phyloP scores from a whole-genome alignment of 371 early-diverging fungal genomes.

The Blakeslea trispora region DNA sequence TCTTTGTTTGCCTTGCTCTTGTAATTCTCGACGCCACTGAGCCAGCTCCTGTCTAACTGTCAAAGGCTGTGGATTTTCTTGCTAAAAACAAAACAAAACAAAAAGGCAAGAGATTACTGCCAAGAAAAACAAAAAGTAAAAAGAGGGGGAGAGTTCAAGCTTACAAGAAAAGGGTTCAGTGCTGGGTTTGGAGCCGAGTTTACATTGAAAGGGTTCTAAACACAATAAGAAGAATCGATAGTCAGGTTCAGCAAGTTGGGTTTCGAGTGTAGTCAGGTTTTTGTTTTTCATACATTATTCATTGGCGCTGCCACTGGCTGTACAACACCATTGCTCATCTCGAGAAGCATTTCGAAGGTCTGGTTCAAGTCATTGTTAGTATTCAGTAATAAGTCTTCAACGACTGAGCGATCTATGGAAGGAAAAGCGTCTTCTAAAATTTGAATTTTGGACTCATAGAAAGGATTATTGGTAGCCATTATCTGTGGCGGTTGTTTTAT shows the following conservation, averaged over 20 bases:
- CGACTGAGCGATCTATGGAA: constrained; percentile 4
- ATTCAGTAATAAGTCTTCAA: constrained; percentile 13
- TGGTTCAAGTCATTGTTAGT: constrained; percentile 16
- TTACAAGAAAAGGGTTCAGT: constrained; percentile 6
- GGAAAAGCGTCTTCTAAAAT: constrained; percentile 28
- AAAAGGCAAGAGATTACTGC: not conserved
- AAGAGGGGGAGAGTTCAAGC: no score
- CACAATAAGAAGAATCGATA: no score
- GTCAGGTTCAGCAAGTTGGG: no score
- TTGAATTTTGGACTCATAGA: constrained; percentile 5
- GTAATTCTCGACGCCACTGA: constrained; percentile 29
- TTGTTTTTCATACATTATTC: not conserved
- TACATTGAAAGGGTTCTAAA: not conserved
- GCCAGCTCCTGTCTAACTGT: constrained; percentile 27
- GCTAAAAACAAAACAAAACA: not conserved
- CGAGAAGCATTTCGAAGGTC: constrained; percentile 23
- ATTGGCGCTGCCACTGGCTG: no score
- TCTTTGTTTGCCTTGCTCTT: constrained; percentile 11
- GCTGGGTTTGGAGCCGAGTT: not conserved
- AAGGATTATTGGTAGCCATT: constrained; percentile 9
- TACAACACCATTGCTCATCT: not conserved
- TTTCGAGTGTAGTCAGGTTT: no score
- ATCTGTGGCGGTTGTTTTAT: no score
- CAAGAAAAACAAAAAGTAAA: no score
- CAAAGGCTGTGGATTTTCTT: constrained; percentile 14